A percentile compares a stretch with the other conserved stretches of the same genome.
These are phyloP conservation scores for Candida tetrigidarum DNA, from an alignment of 1,139 yeast species.

Conservation along the genomic window DNA sequence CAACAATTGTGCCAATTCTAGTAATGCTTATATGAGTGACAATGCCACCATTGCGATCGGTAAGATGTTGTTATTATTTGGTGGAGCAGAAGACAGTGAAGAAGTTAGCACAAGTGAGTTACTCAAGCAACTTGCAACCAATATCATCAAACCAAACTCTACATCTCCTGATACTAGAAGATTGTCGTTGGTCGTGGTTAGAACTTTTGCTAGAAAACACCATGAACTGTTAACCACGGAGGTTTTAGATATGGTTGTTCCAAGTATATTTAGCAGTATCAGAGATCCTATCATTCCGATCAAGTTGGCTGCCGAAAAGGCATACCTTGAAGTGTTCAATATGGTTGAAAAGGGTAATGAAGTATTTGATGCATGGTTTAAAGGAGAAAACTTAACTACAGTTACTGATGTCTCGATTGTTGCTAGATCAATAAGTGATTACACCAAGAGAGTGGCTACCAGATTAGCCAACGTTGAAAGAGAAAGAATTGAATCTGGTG, in stretches of 20 bases:
- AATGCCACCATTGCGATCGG: constrained; percentile 86
- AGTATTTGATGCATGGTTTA: constrained; percentile 65
- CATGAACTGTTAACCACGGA: constrained; percentile 40
- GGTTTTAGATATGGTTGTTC: constrained; percentile 60
- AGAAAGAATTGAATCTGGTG: constrained; percentile 88
- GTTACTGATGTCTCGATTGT: constrained; percentile 55
- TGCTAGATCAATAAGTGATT: constrained; percentile 81
- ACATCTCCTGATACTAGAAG: constrained; percentile 82
- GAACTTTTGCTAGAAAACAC: constrained; percentile 68
- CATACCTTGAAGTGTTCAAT: constrained; percentile 72
- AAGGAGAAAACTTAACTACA: constrained; percentile 32
- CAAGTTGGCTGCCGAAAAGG: constrained; percentile 93
- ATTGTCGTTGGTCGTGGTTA: constrained; percentile 71
- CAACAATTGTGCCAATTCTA: constrained; percentile 47
- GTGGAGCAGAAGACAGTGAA: constrained; percentile 33
- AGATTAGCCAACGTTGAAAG: constrained; percentile 85
- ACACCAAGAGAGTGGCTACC: constrained; percentile 83
- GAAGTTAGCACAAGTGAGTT: constrained; percentile 28
- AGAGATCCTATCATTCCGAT: constrained; percentile 89
- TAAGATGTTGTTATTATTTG: constrained; percentile 67
- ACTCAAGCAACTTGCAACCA: constrained; percentile 52
- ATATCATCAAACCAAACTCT: constrained; percentile 56
- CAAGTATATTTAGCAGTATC: constrained; percentile 80
- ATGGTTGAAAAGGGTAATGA: constrained; percentile 69
- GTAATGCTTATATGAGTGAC: constrained; percentile 65